Conservation (phyloP, 345 rosid species). For the Lumnitzera littorea region DNA sequence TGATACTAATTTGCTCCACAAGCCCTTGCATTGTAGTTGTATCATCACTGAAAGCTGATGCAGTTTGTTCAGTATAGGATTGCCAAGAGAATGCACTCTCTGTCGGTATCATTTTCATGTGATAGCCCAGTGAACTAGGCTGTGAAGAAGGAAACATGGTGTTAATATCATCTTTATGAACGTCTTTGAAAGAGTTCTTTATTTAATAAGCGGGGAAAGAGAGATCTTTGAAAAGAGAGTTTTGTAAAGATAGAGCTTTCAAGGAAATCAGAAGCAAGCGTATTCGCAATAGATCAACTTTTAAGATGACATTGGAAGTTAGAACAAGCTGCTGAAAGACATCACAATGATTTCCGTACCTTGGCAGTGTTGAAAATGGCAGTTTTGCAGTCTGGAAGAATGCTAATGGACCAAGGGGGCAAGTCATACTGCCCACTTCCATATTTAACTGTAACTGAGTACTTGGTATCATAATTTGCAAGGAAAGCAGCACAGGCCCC, state of each 20-base stretch:
- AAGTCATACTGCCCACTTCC: constrained; percentile 27
- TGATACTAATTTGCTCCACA: constrained; percentile 28
- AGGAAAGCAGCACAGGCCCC: constrained; percentile 32
- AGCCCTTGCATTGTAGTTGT: constrained; percentile 26
- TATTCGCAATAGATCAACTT: too few relatives aligned
- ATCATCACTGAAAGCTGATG: constrained; percentile 22
- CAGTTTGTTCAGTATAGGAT: constrained; percentile 28
- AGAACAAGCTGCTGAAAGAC: not conserved
- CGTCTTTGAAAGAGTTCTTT: not conserved
- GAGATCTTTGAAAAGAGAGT: not conserved
- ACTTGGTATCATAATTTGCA: constrained; percentile 33
- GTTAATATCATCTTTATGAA: not conserved
- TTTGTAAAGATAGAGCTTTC: not conserved
- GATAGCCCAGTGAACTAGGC: constrained; percentile 25
- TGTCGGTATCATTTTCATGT: constrained; percentile 26
- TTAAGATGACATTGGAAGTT: not conserved
- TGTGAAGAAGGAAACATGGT: constrained; percentile 3
- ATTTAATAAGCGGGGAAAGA: too few relatives aligned
- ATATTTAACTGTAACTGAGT: constrained; percentile 24
- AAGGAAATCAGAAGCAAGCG: not conserved
- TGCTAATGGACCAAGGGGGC: constrained; percentile 48
- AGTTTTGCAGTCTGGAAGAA: constrained; percentile 34
- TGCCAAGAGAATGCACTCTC: constrained; percentile 29
- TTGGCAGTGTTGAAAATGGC: constrained; percentile 33
- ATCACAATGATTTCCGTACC: constrained; percentile 11